Conservation (phyloP, 805 yeast species). For the Spathaspora boniae region DNA sequence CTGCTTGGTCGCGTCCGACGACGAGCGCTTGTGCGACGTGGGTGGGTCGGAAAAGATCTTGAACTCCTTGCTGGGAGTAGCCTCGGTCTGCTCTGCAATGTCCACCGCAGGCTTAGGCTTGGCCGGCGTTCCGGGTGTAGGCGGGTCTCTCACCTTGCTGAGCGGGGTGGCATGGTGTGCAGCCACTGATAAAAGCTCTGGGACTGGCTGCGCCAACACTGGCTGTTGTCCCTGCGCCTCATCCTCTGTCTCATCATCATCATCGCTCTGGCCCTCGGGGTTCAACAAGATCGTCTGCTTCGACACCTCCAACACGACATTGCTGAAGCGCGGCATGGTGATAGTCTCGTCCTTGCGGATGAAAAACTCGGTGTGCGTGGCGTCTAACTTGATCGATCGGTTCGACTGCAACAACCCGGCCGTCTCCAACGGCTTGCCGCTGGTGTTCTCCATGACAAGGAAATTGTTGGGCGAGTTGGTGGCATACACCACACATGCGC, state of each 20-base stretch:
- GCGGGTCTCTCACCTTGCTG: no score
- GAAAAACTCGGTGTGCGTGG: slow-evolving; percentile 48
- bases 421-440: slow-evolving; percentile 18
- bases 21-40: no score
- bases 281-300: slow-evolving; percentile 58
- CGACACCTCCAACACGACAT: slow-evolving; percentile 66
- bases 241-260: slow-evolving; percentile 47
- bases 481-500: slow-evolving; percentile 30
- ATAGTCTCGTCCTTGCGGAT: slow-evolving; percentile 63
- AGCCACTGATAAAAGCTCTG: not conserved
- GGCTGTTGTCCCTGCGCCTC: no score
- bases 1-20: slow-evolving; percentile 4
- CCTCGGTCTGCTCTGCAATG: slow-evolving; percentile 1
- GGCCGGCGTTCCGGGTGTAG: slow-evolving; percentile 10
- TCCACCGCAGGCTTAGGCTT: slow-evolving; percentile 8
- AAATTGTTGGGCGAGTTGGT: slow-evolving; percentile 20
- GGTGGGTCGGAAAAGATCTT: no score
- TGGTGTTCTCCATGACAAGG: slow-evolving; percentile 20
- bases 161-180: slow-evolving; percentile 4
- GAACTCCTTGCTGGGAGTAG: slow-evolving; percentile 8
- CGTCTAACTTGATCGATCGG: slow-evolving; percentile 40
- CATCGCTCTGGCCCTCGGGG: slow-evolving; percentile 39
- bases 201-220: slow-evolving; percentile 9
- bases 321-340: slow-evolving; percentile 58
- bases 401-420: slow-evolving; percentile 3